Conservation (phyloP, 805 yeast species). For the Hanseniaspora jakobsenii region DNA sequence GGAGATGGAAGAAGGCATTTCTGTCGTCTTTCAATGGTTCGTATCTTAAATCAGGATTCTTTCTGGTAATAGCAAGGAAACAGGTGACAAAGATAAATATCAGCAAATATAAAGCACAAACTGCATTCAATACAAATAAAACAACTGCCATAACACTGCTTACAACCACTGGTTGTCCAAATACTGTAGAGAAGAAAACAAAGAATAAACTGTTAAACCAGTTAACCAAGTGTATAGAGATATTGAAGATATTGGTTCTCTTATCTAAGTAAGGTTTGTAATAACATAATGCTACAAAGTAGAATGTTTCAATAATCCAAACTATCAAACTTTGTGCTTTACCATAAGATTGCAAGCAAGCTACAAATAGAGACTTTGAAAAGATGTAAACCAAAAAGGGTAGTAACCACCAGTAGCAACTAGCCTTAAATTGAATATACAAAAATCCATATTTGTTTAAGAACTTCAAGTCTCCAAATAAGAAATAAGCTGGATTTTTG, state of each 20-base stretch:
- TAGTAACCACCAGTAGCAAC: conserved; percentile 68
- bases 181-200: conserved; percentile 75
- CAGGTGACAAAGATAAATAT: conserved; percentile 83
- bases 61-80: conserved; percentile 65
- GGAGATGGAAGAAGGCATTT: conserved; percentile 79
- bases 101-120: conserved; percentile 67
- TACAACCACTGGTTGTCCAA: conserved; percentile 75
- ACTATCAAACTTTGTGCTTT: conserved; percentile 69
- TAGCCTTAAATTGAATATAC: conserved; percentile 84
- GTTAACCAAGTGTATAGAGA: conserved; percentile 67
- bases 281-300: conserved; percentile 53
- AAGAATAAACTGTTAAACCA: conserved; percentile 76
- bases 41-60: conserved; percentile 89
- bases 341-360: conserved; percentile 70
- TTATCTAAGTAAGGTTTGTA: conserved; percentile 87
- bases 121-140: conserved; percentile 79
- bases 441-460: conserved; percentile 84
- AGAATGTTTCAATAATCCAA: conserved; percentile 62
- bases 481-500: conserved; percentile 83
- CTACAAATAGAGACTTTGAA: conserved; percentile 70
- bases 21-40: conserved; percentile 96
- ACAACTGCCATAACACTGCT: conserved; percentile 86
- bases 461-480: conserved; percentile 71
- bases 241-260: conserved; percentile 87
- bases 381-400: conserved; percentile 55